Conservation (phyloP, 1,284 basidiomycete species). For the Trametes hirsuta region DNA sequence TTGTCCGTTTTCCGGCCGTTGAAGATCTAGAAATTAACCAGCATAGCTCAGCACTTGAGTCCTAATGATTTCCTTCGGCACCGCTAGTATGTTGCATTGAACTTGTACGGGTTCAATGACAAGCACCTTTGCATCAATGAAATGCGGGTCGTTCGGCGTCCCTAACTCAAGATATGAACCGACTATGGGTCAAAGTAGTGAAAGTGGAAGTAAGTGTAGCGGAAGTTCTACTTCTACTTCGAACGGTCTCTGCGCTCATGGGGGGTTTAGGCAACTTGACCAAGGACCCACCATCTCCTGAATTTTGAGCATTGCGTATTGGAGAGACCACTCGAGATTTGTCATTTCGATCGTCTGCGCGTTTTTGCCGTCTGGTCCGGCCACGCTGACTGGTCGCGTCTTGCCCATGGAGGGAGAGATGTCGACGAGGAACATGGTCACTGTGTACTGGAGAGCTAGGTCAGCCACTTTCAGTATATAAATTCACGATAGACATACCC, state of each 20-base stretch:
- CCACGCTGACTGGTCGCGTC: conserved; percentile 57
- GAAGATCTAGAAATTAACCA: conserved; percentile 63
- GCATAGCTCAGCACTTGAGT: too few species aligned
- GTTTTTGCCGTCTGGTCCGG: conserved; percentile 55
- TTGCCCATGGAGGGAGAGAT: conserved; percentile 85
- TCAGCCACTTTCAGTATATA: background rate
- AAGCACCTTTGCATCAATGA: too few species aligned
- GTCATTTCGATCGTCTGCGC: conserved; percentile 60
- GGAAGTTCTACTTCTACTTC: too few species aligned
- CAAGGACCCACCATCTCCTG: conserved; percentile 75
- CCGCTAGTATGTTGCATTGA: too few species aligned
- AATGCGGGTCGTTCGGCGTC: too few species aligned
- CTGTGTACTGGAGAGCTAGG: conserved; percentile 61
- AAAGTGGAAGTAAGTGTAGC: too few species aligned
- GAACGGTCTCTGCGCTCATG: too few species aligned
- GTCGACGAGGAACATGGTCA: conserved; percentile 87
- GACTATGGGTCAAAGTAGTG: too few species aligned
- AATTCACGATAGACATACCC: conserved; percentile 45
- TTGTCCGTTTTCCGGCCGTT: conserved; percentile 90
- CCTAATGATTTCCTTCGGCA: too few species aligned
- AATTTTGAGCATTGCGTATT: conserved; percentile 86
- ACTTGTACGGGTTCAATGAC: too few species aligned
- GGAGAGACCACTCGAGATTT: conserved; percentile 81
- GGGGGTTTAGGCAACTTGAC: too few species aligned
- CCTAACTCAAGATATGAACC: too few species aligned